Evolutionary conservation across 2,329 filamentous ascomycete species (phyloP).

Genomic region (Microsporum ferrugineum): DNA sequence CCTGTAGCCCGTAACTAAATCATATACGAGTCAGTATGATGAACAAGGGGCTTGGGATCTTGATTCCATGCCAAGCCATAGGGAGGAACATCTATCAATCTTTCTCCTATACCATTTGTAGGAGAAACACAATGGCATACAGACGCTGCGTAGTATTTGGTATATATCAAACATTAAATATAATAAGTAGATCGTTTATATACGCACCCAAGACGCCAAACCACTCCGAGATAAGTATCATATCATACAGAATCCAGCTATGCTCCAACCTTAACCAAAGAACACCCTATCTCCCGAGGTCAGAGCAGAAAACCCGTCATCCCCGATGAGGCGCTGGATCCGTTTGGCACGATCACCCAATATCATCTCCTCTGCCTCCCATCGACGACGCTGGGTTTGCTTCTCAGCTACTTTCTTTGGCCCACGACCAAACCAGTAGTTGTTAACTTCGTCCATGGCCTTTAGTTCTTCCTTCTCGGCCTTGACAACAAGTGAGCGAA

Average conservation of each 20-base stretch:
- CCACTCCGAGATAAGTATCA: background rate
- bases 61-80: background rate
- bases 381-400: slow-evolving; percentile 24
- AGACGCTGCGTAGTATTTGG: background rate
- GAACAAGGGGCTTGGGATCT: background rate
- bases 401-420: slow-evolving; percentile 21
- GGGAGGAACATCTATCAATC: background rate
- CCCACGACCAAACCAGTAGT: slow-evolving; percentile 27
- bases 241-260: background rate
- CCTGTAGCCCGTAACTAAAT: background rate
- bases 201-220: background rate
- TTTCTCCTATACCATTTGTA: background rate
- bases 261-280: background rate
- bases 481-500: slow-evolving; percentile 47
- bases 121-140: background rate
- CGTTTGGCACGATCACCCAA: slow-evolving; percentile 26
- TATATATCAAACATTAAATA: background rate
- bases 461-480: slow-evolving; percentile 29
- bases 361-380: slow-evolving; percentile 32
- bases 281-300: background rate
- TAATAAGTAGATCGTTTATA: background rate
- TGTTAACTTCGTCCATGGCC: slow-evolving; percentile 23
- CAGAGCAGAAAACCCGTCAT: slow-evolving; percentile 1
- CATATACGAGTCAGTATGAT: background rate
- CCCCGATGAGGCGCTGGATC: slow-evolving; percentile 10